Conservation (phyloP, 1,284 basidiomycete genomes). For the Microstroma glucosiphilum region DNA sequence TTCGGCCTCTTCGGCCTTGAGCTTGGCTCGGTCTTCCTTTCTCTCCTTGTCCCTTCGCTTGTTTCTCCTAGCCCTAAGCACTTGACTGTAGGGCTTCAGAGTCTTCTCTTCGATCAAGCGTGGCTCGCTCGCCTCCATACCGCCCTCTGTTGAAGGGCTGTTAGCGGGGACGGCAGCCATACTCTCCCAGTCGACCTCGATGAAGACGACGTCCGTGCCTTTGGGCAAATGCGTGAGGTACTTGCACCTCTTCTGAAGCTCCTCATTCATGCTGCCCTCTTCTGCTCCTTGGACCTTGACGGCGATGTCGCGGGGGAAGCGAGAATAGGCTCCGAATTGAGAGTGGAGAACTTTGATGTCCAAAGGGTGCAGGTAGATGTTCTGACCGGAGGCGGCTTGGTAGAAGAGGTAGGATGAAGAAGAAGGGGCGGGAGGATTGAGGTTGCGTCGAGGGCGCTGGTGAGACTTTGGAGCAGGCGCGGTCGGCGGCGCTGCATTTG, state of each 20-base stretch:
- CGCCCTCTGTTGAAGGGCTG: no score
- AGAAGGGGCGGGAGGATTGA: slow-evolving; percentile 43
- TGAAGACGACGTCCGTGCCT: slow-evolving; percentile 85
- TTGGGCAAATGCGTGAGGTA: slow-evolving; percentile 88
- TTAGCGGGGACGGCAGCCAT: slow-evolving; percentile 15
- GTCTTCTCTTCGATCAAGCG: slow-evolving; percentile 25
- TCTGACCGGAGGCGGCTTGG: slow-evolving; percentile 83
- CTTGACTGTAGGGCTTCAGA: slow-evolving; percentile 39
- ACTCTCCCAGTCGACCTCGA: slow-evolving; percentile 67
- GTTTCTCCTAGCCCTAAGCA: slow-evolving; percentile 31
- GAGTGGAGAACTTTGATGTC: slow-evolving; percentile 88
- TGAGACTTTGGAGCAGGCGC: neutral
- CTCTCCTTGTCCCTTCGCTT: slow-evolving; percentile 33
- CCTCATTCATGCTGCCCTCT: slow-evolving; percentile 70
- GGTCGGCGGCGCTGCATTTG: neutral
- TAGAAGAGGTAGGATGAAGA: slow-evolving; percentile 73
- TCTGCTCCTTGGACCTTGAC: slow-evolving; percentile 72
- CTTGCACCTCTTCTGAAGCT: slow-evolving; percentile 86
- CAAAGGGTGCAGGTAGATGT: slow-evolving; percentile 87
- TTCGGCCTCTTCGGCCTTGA: slow-evolving; percentile 36
- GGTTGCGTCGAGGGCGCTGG: slow-evolving; percentile 24
- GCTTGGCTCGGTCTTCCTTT: slow-evolving; percentile 41
- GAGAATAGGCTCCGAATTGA: slow-evolving; percentile 72
- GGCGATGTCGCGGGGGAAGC: slow-evolving; percentile 75
- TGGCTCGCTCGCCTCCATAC: neutral